phyloP scores from a whole-genome alignment of 208 protist genomes.

The Trypanosoma grayi region DNA sequence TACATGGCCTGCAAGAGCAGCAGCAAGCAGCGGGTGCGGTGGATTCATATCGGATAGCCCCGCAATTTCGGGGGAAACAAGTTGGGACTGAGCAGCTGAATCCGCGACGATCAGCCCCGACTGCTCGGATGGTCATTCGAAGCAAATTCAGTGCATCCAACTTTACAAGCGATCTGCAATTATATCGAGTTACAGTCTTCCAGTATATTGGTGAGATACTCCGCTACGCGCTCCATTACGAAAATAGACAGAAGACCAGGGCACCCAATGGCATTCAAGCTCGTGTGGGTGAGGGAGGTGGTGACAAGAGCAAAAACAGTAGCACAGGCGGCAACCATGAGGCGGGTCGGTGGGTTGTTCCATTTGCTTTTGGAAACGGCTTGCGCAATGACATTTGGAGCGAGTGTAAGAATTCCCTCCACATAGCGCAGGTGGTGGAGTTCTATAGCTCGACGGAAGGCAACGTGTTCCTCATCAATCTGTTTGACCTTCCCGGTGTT shows the following conservation, averaged over 20 bases:
- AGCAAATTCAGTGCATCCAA: slow-evolving; percentile 62
- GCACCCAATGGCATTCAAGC: not conserved
- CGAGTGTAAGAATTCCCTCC: slow-evolving; percentile 44
- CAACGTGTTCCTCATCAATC: slow-evolving; percentile 65
- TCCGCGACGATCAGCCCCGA: slow-evolving; percentile 14
- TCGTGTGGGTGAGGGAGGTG: not conserved
- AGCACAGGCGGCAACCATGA: not conserved
- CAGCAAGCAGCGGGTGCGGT: slow-evolving; percentile 26
- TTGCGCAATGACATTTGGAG: slow-evolving; percentile 86
- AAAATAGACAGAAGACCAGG: not conserved
- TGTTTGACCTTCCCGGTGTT: slow-evolving; percentile 45
- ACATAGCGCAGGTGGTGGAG: slow-evolving; percentile 61
- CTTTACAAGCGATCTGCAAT: slow-evolving; percentile 61
- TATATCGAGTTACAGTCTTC: slow-evolving; percentile 70
- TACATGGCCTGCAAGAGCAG: slow-evolving; percentile 55
- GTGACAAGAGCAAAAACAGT: not conserved
- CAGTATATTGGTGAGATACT: slow-evolving; percentile 93
- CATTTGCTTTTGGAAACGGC: slow-evolving; percentile 88
- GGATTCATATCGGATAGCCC: slow-evolving; percentile 5
- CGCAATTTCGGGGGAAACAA: not conserved
- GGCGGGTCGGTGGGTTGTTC: slow-evolving; percentile 42
- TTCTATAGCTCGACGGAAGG: slow-evolving; percentile 91
- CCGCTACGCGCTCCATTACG: slow-evolving; percentile 67
- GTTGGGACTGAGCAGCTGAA: not conserved
- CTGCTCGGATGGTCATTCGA: slow-evolving; percentile 62